These are phyloP conservation scores for Tetrastigma voinierianum DNA, from an alignment of 164 flowering plant species.

Conservation along the genomic window DNA sequence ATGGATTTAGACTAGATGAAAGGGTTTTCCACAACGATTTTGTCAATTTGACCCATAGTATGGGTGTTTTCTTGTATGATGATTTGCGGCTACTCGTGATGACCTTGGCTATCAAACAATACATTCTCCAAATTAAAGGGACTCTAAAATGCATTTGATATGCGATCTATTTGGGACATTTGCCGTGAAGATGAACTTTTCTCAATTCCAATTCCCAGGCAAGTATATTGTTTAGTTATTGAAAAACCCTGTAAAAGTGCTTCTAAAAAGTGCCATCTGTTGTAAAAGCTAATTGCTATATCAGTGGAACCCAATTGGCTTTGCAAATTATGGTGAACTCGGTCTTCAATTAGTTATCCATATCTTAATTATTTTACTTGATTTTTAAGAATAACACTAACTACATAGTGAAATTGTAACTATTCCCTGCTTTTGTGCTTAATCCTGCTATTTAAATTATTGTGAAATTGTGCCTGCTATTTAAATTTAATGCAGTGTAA, in stretches of 20 bases:
- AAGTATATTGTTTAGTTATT: constrained; percentile 27
- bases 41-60: constrained; percentile 71
- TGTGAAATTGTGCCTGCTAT: no score
- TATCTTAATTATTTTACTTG: no score
- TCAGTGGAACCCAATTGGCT: no score
- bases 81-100: constrained; percentile 74
- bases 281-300: no score
- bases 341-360: no score
- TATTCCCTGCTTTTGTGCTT: no score
- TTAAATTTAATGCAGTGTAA: no score
- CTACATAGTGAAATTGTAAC: no score
- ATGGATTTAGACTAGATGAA: constrained; percentile 81
- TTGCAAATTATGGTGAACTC: no score
- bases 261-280: no score
- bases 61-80: constrained; percentile 94
- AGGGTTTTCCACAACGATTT: constrained; percentile 84
- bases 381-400: no score
- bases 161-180: constrained; percentile 78
- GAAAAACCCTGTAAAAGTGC: background rate
- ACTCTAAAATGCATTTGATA: constrained; percentile 68
- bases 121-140: constrained; percentile 86
- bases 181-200: constrained; percentile 96
- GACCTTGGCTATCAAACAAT: constrained; percentile 90
- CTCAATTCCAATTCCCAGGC: constrained; percentile 83
- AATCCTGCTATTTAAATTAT: no score